Evolutionary conservation across 371 early-diverging fungal genomes (phyloP).

Genomic region (Lichtheimia ornata): DNA sequence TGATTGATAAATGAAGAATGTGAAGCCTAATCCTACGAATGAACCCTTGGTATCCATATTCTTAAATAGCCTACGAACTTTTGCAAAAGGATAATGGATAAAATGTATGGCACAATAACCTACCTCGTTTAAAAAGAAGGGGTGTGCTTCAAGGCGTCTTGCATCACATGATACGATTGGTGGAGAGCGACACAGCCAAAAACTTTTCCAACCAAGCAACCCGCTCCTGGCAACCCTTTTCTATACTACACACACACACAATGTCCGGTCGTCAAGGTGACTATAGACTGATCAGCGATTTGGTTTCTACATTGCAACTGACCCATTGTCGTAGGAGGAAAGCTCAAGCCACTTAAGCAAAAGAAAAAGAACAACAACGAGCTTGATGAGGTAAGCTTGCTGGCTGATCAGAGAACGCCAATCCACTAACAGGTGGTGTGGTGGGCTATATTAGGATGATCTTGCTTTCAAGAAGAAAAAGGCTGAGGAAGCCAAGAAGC

Average conservation of each 20-base stretch:
- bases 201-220: no score
- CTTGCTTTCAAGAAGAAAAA: slow-evolving; percentile 72
- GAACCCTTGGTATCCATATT: no score
- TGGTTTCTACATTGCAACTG: neutral
- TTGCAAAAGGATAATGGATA: no score
- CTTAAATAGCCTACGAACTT: no score
- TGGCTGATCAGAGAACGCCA: neutral
- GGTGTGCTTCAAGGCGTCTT: no score
- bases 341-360: slow-evolving; percentile 31
- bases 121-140: no score
- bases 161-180: no score
- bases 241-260: neutral
- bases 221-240: no score
- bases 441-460: slow-evolving; percentile 21
- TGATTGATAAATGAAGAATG: no score
- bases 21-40: no score
- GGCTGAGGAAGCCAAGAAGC: slow-evolving; percentile 78
- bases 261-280: slow-evolving; percentile 33
- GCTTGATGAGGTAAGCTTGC: slow-evolving; percentile 16
- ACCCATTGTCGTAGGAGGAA: slow-evolving; percentile 21
- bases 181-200: no score
- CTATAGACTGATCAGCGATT: neutral
- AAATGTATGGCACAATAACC: no score
- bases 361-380: slow-evolving; percentile 23
- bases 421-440: neutral